Evolutionary conservation across 2,329 filamentous ascomycete genomes (phyloP).

Genomic region (Alternaria novae-zelandiae): DNA sequence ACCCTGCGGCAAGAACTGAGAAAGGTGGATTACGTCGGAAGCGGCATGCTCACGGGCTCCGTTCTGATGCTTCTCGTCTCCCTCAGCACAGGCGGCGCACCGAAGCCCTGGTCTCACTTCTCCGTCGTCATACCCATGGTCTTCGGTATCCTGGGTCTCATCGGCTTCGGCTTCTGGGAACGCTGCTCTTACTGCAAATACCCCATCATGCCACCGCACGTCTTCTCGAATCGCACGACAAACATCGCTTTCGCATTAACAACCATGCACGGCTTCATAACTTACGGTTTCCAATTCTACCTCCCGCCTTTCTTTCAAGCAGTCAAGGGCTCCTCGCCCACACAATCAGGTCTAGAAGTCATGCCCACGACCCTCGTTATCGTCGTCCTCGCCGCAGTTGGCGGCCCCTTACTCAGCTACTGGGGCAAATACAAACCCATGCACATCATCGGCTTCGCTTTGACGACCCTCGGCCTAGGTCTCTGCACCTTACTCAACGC

Average conservation of each 20-base stretch:
- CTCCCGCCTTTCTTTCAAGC: slow-evolving; percentile 41
- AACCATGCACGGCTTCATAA: slow-evolving; percentile 39
- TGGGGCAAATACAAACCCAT: slow-evolving; percentile 38
- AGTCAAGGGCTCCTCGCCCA: slow-evolving; percentile 28
- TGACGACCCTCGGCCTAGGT: slow-evolving; percentile 26
- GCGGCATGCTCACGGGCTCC: slow-evolving; percentile 50
- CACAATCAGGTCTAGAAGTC: slow-evolving; percentile 34
- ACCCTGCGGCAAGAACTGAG: slow-evolving; percentile 24
- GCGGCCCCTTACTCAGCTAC: slow-evolving; percentile 27
- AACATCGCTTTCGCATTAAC: slow-evolving; percentile 44
- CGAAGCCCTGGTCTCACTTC: slow-evolving; percentile 52
- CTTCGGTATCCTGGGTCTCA: slow-evolving; percentile 51
- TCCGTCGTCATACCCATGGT: slow-evolving; percentile 54
- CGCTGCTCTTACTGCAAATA: slow-evolving; percentile 33
- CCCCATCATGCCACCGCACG: slow-evolving; percentile 50
- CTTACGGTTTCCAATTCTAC: slow-evolving; percentile 36
- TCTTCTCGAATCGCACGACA: slow-evolving; percentile 55
- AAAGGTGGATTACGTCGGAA: slow-evolving; percentile 55
- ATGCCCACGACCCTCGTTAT: slow-evolving; percentile 35
- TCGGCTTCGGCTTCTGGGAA: slow-evolving; percentile 51
- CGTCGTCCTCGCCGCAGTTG: slow-evolving; percentile 27
- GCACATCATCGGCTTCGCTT: slow-evolving; percentile 31
- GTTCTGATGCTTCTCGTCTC: slow-evolving; percentile 53
- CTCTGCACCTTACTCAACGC: slow-evolving; percentile 25
- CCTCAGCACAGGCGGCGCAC: slow-evolving; percentile 54